Evolutionary conservation across 805 yeast species (phyloP).

Genomic region (Ogataea ramenticola): DNA sequence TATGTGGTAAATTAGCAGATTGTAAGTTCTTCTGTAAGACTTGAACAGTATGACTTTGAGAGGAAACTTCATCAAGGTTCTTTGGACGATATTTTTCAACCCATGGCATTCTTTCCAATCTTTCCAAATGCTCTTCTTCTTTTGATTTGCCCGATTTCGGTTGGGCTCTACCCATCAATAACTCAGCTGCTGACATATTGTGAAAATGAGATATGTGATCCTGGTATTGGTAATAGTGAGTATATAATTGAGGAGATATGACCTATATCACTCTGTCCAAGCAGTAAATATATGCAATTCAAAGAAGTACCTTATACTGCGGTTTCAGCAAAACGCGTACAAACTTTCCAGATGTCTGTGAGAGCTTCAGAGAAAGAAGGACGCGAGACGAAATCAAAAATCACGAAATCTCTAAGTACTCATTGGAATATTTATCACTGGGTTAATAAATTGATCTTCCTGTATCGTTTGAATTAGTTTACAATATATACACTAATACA

Average conservation of each 20-base stretch:
- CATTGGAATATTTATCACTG: no score
- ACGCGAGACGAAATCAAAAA: no score
- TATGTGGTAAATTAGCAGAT: slow-evolving; percentile 82
- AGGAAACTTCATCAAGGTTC: slow-evolving; percentile 76
- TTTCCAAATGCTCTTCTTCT: slow-evolving; percentile 18
- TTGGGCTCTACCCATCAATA: slow-evolving; percentile 11
- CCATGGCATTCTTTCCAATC: slow-evolving; percentile 68
- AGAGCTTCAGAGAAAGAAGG: no score
- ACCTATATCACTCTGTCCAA: neutral
- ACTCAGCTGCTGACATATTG: slow-evolving; percentile 13
- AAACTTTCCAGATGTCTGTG: neutral
- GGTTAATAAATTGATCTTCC: no score
- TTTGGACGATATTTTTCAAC: slow-evolving; percentile 93
- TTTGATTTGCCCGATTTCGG: slow-evolving; percentile 9
- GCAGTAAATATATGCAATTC: no score
- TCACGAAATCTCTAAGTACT: no score
- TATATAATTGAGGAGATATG: neutral
- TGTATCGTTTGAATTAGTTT: no score
- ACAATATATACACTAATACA: no score
- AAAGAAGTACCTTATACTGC: neutral
- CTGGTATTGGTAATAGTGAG: no score
- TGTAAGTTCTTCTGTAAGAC: slow-evolving; percentile 73
- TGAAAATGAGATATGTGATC: neutral
- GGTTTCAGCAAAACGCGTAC: no score
- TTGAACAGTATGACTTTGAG: slow-evolving; percentile 84